phyloP scores from a whole-genome alignment of 2,329 filamentous ascomycete genomes.

The Fusarium udum region DNA sequence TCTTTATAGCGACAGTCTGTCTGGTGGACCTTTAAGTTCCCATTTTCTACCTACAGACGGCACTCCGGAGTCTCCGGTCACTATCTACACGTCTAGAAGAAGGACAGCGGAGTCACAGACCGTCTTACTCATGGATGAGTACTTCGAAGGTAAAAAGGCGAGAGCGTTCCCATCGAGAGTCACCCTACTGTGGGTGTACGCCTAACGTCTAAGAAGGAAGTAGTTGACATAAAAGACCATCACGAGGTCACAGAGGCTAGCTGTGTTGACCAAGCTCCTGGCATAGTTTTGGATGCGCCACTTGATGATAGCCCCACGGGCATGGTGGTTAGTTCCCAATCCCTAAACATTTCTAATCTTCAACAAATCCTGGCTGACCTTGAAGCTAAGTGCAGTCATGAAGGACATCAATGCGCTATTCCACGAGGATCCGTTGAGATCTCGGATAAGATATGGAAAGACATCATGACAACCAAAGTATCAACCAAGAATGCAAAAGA shows the following conservation, averaged over 20 bases:
- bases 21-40: too few species aligned
- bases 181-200: background rate
- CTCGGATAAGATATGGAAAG: fast-evolving
- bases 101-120: too few species aligned
- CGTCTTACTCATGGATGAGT: too few species aligned
- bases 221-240: background rate
- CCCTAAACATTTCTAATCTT: fast-evolving
- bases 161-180: fast-evolving
- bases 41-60: too few species aligned
- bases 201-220: background rate
- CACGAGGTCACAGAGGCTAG: too few species aligned
- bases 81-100: too few species aligned
- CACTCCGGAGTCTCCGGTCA: too few species aligned
- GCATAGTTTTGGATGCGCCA: fast-evolving
- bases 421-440: fast-evolving
- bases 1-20: too few species aligned
- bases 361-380: background rate
- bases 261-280: background rate
- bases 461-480: background rate
- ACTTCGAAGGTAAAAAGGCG: background rate
- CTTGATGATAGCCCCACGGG: background rate
- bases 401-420: fast-evolving
- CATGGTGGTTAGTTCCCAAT: fast-evolving
- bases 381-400: too few species aligned
- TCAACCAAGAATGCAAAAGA: fast-evolving